phyloP scores from a whole-genome alignment of 2,329 filamentous ascomycete species.

The Scedosporium boydii region DNA sequence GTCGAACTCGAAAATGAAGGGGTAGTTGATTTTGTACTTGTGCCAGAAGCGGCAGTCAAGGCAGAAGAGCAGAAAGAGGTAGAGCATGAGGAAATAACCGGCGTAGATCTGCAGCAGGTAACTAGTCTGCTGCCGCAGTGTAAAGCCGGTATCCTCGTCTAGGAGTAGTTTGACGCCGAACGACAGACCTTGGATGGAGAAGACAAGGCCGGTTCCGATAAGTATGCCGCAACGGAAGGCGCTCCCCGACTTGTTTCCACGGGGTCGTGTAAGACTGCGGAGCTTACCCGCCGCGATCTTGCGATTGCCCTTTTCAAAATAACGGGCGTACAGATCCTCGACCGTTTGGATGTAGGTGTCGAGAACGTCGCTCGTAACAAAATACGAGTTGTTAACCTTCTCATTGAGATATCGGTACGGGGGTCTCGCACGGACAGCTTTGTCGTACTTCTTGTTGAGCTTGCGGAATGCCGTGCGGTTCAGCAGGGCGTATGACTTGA shows the following conservation, averaged over 20 bases:
- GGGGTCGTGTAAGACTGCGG: conserved; percentile 57
- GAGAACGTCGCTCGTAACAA: conserved; percentile 78
- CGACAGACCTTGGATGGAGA: conserved; percentile 55
- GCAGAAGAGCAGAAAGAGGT: conserved; percentile 76
- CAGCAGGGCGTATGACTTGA: conserved; percentile 83
- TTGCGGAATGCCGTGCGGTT: conserved; percentile 94
- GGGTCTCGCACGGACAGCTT: conserved; percentile 70
- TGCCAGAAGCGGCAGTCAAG: conserved; percentile 79
- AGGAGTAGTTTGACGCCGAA: conserved; percentile 44
- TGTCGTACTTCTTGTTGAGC: conserved; percentile 98
- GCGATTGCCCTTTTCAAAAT: conserved; percentile 88
- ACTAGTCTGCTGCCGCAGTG: conserved; percentile 42
- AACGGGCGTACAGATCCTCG: conserved; percentile 87
- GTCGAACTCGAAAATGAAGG: conserved; percentile 96
- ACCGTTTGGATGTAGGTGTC: conserved; percentile 72
- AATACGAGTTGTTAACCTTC: conserved; percentile 83
- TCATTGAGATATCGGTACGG: conserved; percentile 78
- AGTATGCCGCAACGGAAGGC: conserved; percentile 56
- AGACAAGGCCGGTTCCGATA: conserved; percentile 58
- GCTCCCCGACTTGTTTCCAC: conserved; percentile 43
- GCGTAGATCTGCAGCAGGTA: conserved; percentile 84
- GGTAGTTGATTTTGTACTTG: conserved; percentile 81
- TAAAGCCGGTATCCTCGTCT: conserved; percentile 32
- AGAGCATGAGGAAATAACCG: conserved; percentile 78
- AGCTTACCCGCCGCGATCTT: conserved; percentile 87